Base-by-base conservation (phyloP, 2,329 filamentous ascomycete species). In the Aspergillus melleus region DNA sequence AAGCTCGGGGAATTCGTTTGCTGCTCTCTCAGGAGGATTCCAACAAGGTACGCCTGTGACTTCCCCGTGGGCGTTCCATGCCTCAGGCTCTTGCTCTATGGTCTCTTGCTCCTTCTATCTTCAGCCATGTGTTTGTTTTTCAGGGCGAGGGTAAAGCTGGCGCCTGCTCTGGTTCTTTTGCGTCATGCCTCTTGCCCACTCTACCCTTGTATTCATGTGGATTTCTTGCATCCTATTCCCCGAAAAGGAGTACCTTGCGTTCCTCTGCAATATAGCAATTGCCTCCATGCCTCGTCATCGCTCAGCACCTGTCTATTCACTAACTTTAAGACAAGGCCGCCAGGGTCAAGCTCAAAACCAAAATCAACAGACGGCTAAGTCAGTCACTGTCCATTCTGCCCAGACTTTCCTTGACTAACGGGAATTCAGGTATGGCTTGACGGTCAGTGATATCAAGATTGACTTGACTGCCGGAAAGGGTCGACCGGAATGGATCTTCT, bases 401-500 rank as follows among this genome's bases (percentile, higher is more conserved):
- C 59, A 20, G 29, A 9, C 14, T 44, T 20, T 30, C 22, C 49
- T 16, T 16, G 39, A 54, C 61, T 68, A 72, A 75, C 58, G 53
- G 47, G 4, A 57, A 65, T 12, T 60, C 70, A 82, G 79, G 58
- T 82, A 86, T 71, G 81, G 76, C 49, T 75, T 92, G 46, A 84
- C 78, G n/a, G 76, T 77, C 47, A 84, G 85, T 0, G 78, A 77
- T 2, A 88, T 96, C 66, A 82, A 83, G 61, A 77, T 78, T 55
- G 92, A 96, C 70, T 80, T 96, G 50, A 85, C 82, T 0, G 63
- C 67, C 22, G 75, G 75, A 6, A 81, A 82, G 22, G 91, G 95
- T 61, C 83, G 84, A 9, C 94, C 94, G 19, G 79, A 86, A 81
- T 98, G 93, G 90, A 88, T 95, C 4, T 83, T 97, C 24, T 96